phyloP scores from a whole-genome alignment of 2,329 filamentous ascomycete species.

The Fusarium nisikadoi region DNA sequence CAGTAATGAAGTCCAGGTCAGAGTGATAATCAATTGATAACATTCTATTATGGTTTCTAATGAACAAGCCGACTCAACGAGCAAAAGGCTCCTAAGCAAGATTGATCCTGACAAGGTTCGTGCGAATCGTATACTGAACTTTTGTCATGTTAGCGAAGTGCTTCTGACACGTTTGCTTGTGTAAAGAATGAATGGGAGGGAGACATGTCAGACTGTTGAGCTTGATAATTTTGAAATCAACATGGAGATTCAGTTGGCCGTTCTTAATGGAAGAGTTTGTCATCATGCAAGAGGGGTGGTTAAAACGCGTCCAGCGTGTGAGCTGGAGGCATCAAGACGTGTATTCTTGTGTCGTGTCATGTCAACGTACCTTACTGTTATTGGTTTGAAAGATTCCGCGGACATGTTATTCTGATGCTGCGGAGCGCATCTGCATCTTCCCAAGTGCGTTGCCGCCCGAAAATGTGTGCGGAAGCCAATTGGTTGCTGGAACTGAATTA shows the following conservation, averaged over 20 bases:
- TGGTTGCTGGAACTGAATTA: slow-evolving; percentile 4
- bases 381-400: neutral
- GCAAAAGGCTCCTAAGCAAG: neutral
- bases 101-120: neutral
- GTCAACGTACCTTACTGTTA: slow-evolving; percentile 39
- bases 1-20: neutral
- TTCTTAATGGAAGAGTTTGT: slow-evolving; percentile 69
- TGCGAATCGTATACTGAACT: slow-evolving; percentile 19
- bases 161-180: neutral
- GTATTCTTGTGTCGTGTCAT: slow-evolving; percentile 13
- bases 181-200: slow-evolving; percentile 3
- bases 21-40: neutral
- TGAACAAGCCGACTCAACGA: neutral
- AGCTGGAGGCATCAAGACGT: slow-evolving; percentile 26
- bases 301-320: slow-evolving; percentile 9
- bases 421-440: neutral
- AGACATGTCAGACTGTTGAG: slow-evolving; percentile 69
- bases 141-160: slow-evolving; percentile 41
- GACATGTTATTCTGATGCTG: neutral
- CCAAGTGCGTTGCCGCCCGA: slow-evolving; percentile 15
- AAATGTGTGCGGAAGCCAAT: neutral
- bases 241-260: slow-evolving; percentile 72
- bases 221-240: slow-evolving; percentile 69
- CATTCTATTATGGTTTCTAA: neutral
- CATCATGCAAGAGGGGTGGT: slow-evolving; percentile 58